These are phyloP conservation scores for Vitis hybrid DNA, from an alignment of 177 flowering plant genomes.

Conservation along the genomic window DNA sequence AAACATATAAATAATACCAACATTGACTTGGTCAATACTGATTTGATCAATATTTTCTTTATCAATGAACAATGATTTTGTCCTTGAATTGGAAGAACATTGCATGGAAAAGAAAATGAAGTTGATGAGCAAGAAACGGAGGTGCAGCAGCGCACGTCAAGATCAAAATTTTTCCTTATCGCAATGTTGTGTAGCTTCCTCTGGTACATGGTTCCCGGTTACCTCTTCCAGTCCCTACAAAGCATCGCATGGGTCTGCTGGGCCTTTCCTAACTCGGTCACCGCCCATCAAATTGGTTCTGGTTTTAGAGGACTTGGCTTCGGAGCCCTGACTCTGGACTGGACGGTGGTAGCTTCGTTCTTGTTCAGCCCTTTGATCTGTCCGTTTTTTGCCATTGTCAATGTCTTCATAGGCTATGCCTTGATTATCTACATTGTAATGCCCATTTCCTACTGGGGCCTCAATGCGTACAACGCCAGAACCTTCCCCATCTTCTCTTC, in stretches of 20 bases:
- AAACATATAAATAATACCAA: no score
- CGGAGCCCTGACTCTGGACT: constrained; percentile 1
- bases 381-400: constrained; percentile 9
- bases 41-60: no score
- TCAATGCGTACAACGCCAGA: background rate
- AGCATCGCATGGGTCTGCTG: constrained; percentile 10
- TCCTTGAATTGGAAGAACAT: no score
- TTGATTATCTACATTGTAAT: background rate
- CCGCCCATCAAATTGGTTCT: constrained; percentile 4
- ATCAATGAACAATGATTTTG: no score
- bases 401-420: background rate
- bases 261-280: constrained; percentile 1
- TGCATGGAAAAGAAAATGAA: background rate
- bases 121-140: constrained; percentile 5
- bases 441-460: constrained; percentile 3
- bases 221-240: background rate
- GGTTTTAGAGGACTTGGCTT: constrained; percentile 6
- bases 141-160: background rate
- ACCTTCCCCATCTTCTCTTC: constrained; percentile 5
- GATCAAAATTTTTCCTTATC: constrained; percentile 5
- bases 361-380: background rate
- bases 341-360: constrained; percentile 6
- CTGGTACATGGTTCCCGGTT: constrained; percentile 5
- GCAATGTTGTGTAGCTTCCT: constrained; percentile 4
- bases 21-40: no score